A percentile compares a stretch with the other conserved stretches of the same genome.
These are phyloP conservation scores for Leishmania gerbilli DNA, from an alignment of 208 protist species.

Conservation along the genomic window DNA sequence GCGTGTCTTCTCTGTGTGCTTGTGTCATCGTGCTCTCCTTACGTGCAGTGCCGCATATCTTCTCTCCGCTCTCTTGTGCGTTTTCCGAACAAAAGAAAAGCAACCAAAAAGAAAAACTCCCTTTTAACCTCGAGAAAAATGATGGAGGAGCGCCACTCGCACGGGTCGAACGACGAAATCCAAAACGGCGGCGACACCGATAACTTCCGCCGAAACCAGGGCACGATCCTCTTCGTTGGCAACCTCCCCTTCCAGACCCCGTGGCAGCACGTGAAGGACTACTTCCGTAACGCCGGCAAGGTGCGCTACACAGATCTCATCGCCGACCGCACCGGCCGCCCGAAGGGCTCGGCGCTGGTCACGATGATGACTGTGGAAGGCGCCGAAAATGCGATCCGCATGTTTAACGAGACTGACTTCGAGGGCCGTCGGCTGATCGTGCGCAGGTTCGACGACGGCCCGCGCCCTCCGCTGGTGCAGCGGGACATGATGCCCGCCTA, in stretches of 20 bases:
- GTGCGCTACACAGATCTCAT: slow-evolving; percentile 90
- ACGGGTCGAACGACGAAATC: slow-evolving; percentile 32
- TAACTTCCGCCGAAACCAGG: slow-evolving; percentile 55
- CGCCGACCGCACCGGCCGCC: slow-evolving; percentile 63
- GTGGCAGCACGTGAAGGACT: slow-evolving; percentile 91
- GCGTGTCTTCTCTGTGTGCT: neutral
- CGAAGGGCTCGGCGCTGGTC: slow-evolving; percentile 87
- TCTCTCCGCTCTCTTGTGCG: neutral
- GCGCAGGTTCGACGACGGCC: slow-evolving; percentile 81
- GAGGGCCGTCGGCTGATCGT: slow-evolving; percentile 89
- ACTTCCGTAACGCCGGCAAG: slow-evolving; percentile 81
- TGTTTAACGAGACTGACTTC: slow-evolving; percentile 89
- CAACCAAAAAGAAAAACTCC: neutral
- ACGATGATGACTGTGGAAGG: slow-evolving; percentile 77
- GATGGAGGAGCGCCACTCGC: slow-evolving; percentile 41
- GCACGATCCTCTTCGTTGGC: slow-evolving; percentile 85
- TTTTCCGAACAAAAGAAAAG: neutral
- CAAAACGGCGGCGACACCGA: slow-evolving; percentile 26
- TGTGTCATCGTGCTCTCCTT: slow-evolving; percentile 1
- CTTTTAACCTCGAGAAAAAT: slow-evolving; percentile 12
- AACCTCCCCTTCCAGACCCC: slow-evolving; percentile 88
- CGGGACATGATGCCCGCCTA: slow-evolving; percentile 76
- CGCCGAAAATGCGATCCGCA: slow-evolving; percentile 68
- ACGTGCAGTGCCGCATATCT: neutral
- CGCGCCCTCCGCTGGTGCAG: slow-evolving; percentile 73